A percentile compares a stretch with the other conserved stretches of the same genome.
These are phyloP conservation scores for Phytophthora rubi DNA, from an alignment of 352 stramenopile species.

Conservation along the genomic window DNA sequence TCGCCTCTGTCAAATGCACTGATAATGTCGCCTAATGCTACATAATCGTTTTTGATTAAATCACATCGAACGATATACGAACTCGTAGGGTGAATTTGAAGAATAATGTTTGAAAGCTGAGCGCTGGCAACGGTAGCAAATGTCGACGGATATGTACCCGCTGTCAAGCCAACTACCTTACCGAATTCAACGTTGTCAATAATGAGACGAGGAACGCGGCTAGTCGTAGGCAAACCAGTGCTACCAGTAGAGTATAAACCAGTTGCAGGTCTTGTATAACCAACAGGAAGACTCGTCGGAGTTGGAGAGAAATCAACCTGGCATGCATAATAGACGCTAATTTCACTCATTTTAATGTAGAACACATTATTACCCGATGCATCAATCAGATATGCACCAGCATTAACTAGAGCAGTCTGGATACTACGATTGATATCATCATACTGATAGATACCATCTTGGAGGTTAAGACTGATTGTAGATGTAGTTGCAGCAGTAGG, in stretches of 20 bases:
- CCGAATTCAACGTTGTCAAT: conserved; percentile 28
- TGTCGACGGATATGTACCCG: conserved; percentile 10
- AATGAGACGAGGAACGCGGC: conserved; percentile 8
- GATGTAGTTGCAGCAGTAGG: conserved; percentile 12
- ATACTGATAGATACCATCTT: conserved; percentile 18
- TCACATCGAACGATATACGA: conserved; percentile 27
- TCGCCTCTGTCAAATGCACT: conserved; percentile 16
- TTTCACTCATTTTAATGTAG: conserved; percentile 15
- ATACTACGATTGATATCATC: conserved; percentile 13
- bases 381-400: conserved; percentile 16
- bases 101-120: not conserved
- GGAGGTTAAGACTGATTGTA: not conserved
- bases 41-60: conserved; percentile 29
- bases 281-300: not conserved
- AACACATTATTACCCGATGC: conserved; percentile 7
- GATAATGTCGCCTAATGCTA: conserved; percentile 18
- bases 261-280: conserved; percentile 7
- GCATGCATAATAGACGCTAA: conserved; percentile 3
- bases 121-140: conserved; percentile 1
- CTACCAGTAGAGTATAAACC: conserved; percentile 7
- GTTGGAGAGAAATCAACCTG: conserved; percentile 8
- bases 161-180: conserved; percentile 4
- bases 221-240: conserved; percentile 19
- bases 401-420: conserved; percentile 14
- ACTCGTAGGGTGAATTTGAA: conserved; percentile 8